These are phyloP conservation scores for Mortierella sp. DNA, from an alignment of 371 early-diverging fungal species.

Conservation along the genomic window DNA sequence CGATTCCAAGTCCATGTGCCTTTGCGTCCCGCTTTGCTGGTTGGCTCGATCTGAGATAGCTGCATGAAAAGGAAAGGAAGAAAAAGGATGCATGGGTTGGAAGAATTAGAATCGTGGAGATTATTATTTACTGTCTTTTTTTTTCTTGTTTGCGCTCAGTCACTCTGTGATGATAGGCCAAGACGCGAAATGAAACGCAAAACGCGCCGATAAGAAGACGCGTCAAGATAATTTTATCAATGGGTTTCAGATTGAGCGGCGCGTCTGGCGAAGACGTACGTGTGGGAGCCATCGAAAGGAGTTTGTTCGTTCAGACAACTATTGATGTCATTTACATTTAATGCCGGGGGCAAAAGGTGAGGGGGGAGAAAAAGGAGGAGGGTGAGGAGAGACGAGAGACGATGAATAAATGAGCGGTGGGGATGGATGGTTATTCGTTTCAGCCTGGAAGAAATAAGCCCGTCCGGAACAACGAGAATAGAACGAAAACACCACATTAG, in stretches of 20 bases:
- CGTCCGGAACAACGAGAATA: not conserved
- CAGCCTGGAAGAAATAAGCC: too few species aligned
- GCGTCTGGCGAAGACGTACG: not conserved
- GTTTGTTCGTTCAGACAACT: too few species aligned
- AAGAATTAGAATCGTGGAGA: not conserved
- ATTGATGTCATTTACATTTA: not conserved
- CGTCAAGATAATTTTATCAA: too few species aligned
- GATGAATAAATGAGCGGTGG: not conserved
- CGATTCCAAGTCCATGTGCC: not conserved
- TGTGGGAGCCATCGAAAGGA: too few species aligned
- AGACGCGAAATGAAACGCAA: not conserved
- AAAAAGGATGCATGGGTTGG: not conserved
- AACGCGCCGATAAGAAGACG: not conserved
- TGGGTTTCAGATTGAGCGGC: too few species aligned
- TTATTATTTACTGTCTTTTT: not conserved
- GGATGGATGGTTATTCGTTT: not conserved
- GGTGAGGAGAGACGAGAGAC: not conserved
- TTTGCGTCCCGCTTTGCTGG: not conserved
- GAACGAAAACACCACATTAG: not conserved
- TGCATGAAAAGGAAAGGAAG: not conserved
- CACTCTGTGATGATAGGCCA: not conserved
- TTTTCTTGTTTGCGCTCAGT: not conserved
- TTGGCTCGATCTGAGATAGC: not conserved
- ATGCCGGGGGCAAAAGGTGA: not conserved
- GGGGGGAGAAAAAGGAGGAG: not conserved